Percentiles rank a stretch among this genome's conserved stretches.
phyloP scores from a whole-genome alignment of 1,139 yeast genomes.

The Lodderomyces jiufengensis region DNA sequence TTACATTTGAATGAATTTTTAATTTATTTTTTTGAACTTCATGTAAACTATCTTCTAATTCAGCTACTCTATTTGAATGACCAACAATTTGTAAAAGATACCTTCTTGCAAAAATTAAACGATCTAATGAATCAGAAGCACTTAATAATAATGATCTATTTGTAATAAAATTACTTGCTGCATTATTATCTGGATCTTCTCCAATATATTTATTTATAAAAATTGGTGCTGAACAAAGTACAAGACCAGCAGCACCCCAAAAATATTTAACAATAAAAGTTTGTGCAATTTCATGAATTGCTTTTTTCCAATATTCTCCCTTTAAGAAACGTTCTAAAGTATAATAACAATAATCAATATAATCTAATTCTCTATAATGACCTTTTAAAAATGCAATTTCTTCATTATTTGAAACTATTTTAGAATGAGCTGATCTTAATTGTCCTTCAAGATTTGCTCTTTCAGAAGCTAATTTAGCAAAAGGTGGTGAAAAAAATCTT shows the following conservation, averaged over 20 bases:
- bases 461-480: constrained; percentile 75
- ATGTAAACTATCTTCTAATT: constrained; percentile 62
- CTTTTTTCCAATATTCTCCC: constrained; percentile 73
- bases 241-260: constrained; percentile 94
- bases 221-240: constrained; percentile 84
- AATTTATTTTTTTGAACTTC: constrained; percentile 38
- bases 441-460: constrained; percentile 84
- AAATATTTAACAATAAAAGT: constrained; percentile 85
- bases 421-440: constrained; percentile 77
- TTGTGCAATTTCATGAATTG: constrained; percentile 72
- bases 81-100: constrained; percentile 84
- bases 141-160: constrained; percentile 80
- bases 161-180: constrained; percentile 80
- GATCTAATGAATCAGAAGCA: constrained; percentile 86
- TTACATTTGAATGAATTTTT: constrained; percentile 30
- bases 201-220: constrained; percentile 63
- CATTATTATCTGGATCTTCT: constrained; percentile 45
- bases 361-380: constrained; percentile 73
- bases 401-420: constrained; percentile 74
- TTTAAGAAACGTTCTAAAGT: constrained; percentile 76
- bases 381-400: constrained; percentile 87
- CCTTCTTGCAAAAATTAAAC: constrained; percentile 80
- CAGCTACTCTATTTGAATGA: constrained; percentile 72
- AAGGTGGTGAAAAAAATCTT: constrained; percentile 82
- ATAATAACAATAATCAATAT: constrained; percentile 77